Evolutionary conservation across 202 grass and related monocot species (phyloP).

Genomic region (Cymbopogon flexuosus): DNA sequence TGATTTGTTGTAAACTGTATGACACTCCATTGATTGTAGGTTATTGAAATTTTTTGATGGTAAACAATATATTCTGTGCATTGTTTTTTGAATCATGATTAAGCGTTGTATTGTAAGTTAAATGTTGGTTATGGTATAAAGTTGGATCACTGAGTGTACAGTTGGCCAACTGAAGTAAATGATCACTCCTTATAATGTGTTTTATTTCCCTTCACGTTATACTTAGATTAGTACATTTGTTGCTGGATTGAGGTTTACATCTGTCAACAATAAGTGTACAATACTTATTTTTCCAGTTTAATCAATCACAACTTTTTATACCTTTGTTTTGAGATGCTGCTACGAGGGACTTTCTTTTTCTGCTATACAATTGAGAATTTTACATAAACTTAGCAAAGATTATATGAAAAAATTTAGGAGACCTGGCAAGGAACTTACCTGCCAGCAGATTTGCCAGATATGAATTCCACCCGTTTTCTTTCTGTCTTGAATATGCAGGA

Average conservation of each 20-base stretch:
- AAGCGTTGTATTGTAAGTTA: slow-evolving; percentile 11
- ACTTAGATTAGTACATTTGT: background rate
- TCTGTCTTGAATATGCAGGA: background rate
- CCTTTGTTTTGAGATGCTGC: background rate
- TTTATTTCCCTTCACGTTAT: background rate
- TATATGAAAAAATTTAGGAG: background rate
- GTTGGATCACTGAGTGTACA: slow-evolving; percentile 5
- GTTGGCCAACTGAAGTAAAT: background rate
- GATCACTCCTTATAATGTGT: background rate
- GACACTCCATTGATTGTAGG: background rate
- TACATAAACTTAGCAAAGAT: background rate
- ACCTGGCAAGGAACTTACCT: background rate
- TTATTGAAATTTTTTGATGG: slow-evolving; percentile 18
- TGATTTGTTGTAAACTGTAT: slow-evolving; percentile 1
- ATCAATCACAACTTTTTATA: background rate
- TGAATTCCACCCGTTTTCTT: background rate
- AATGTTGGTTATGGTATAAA: slow-evolving; percentile 13
- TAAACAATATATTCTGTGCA: background rate
- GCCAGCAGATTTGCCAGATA: background rate
- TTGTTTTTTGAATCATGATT: slow-evolving; percentile 7
- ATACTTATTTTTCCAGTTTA: background rate
- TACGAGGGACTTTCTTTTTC: background rate
- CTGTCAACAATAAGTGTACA: background rate
- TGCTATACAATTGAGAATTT: background rate
- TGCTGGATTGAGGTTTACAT: background rate